A percentile compares a stretch with the other conserved stretches of the same genome.
Conservation (phyloP, 202 grass and related monocot genomes). For the Carex arenaria region DNA sequence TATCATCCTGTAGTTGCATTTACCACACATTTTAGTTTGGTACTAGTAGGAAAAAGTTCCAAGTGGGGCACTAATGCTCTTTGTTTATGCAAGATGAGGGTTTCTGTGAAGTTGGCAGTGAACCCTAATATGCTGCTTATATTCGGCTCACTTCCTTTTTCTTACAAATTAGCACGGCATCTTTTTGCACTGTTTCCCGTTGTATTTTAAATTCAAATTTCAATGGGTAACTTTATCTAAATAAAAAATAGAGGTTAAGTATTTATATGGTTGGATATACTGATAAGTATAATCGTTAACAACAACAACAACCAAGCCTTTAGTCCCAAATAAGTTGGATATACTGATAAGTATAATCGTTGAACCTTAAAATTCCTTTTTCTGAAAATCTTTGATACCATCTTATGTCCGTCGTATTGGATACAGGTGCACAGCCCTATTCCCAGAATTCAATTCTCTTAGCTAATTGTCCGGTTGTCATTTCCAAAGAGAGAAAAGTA, state of each 20-base stretch:
- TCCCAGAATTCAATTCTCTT: not conserved
- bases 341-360: not conserved
- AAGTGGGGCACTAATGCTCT: not conserved
- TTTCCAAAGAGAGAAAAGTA: not conserved
- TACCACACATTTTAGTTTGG: not conserved
- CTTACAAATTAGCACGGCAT: not conserved
- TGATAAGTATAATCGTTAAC: not conserved
- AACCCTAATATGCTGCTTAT: not conserved
- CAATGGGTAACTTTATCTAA: not conserved
- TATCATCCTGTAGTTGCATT: not conserved
- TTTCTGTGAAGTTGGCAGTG: not conserved
- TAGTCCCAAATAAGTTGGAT: no score
- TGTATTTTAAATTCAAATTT: not conserved
- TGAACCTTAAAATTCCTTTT: slow-evolving; percentile 1
- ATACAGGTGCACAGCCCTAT: not conserved
- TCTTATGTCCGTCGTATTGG: not conserved
- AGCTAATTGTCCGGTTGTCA: slow-evolving; percentile 3
- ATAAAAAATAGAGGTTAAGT: not conserved
- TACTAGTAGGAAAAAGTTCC: not conserved
- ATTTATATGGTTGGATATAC: not conserved
- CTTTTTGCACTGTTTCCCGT: not conserved
- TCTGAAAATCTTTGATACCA: not conserved
- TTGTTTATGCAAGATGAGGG: not conserved
- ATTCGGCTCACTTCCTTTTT: not conserved
- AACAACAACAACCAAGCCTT: no score